Evolutionary conservation across 805 yeast species (phyloP).

Genomic region (Pichia deserticola): DNA sequence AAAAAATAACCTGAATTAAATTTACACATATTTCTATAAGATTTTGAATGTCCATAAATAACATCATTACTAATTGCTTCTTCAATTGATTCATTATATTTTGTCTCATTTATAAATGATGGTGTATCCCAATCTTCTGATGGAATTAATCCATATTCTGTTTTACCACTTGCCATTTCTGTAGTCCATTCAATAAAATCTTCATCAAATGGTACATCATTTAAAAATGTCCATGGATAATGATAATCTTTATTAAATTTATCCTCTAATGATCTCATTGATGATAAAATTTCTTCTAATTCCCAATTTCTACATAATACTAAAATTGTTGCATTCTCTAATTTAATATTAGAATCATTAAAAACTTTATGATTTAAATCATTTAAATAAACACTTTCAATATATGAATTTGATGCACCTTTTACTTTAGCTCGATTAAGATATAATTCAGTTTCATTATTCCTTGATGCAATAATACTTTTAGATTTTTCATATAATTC

Average conservation of each 20-base stretch:
- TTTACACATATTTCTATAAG: slow-evolving; percentile 91
- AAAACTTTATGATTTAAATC: not conserved
- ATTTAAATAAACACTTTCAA: slow-evolving; percentile 23
- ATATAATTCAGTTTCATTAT: slow-evolving; percentile 8
- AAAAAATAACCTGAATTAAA: slow-evolving; percentile 89
- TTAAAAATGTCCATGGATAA: slow-evolving; percentile 75
- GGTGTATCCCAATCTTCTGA: slow-evolving; percentile 75
- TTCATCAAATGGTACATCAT: slow-evolving; percentile 61
- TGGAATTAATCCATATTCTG: slow-evolving; percentile 63
- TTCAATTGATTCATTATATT: slow-evolving; percentile 39
- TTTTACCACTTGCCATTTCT: slow-evolving; percentile 56
- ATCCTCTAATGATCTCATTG: slow-evolving; percentile 76
- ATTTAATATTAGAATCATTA: slow-evolving; percentile 18
- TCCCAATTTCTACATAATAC: slow-evolving; percentile 87
- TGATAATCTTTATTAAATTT: slow-evolving; percentile 58
- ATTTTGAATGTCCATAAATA: slow-evolving; percentile 55
- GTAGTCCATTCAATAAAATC: slow-evolving; percentile 56
- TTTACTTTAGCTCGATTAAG: slow-evolving; percentile 23
- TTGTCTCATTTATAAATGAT: slow-evolving; percentile 52
- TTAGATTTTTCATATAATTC: slow-evolving; percentile 10
- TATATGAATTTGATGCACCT: slow-evolving; percentile 34
- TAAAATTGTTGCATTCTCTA: slow-evolving; percentile 79
- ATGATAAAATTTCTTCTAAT: slow-evolving; percentile 58
- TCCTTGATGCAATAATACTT: slow-evolving; percentile 1
- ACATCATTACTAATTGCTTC: slow-evolving; percentile 41